Evolutionary conservation across 495 filamentous ascomycete genomes (phyloP).

Genomic region (Sphaerosporella brunnea): DNA sequence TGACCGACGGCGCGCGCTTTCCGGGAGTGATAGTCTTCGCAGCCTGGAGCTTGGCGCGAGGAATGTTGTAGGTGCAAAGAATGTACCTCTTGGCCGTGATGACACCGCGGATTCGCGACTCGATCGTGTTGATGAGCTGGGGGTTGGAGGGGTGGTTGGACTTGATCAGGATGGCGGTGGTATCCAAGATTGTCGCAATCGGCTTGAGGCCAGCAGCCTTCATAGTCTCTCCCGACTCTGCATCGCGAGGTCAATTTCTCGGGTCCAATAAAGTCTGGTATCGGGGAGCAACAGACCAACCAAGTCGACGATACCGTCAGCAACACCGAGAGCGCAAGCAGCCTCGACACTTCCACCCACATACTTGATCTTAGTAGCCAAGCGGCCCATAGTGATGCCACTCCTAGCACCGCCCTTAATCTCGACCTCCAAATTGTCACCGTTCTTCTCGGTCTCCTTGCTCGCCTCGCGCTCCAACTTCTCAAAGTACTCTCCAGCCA

Average conservation of each 20-base stretch:
- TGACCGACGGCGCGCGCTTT: conserved; percentile 85
- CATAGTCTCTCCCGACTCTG: conserved; percentile 98
- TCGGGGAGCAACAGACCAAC: conserved; percentile 52
- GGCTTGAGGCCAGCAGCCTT: conserved; percentile 88
- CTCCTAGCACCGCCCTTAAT: conserved; percentile 28
- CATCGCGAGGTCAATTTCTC: too few relatives aligned
- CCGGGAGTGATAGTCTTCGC: conserved; percentile 78
- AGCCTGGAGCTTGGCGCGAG: conserved; percentile 42
- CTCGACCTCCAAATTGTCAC: conserved; percentile 1
- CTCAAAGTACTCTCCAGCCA: conserved; percentile 66
- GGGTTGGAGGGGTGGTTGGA: conserved; percentile 69
- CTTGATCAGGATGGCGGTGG: conserved; percentile 77
- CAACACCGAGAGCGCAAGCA: conserved; percentile 85
- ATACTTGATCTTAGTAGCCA: conserved; percentile 73
- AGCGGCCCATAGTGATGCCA: conserved; percentile 30
- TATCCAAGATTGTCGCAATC: conserved; percentile 81
- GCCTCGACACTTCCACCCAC: conserved; percentile 92
- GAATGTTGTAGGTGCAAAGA: conserved; percentile 90
- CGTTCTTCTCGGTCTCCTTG: conserved; percentile 1
- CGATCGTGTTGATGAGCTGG: conserved; percentile 60
- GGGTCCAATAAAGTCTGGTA: too few relatives aligned
- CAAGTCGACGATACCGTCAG: conserved; percentile 92
- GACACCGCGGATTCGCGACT: conserved; percentile 69
- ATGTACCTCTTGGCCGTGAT: conserved; percentile 93
- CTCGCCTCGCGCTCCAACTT: conserved; percentile 40